Percentiles rank a stretch among this genome's conserved stretches.
Evolutionary conservation across 2,329 filamentous ascomycete genomes (phyloP).

Genomic region (Xylariaceae sp.): DNA sequence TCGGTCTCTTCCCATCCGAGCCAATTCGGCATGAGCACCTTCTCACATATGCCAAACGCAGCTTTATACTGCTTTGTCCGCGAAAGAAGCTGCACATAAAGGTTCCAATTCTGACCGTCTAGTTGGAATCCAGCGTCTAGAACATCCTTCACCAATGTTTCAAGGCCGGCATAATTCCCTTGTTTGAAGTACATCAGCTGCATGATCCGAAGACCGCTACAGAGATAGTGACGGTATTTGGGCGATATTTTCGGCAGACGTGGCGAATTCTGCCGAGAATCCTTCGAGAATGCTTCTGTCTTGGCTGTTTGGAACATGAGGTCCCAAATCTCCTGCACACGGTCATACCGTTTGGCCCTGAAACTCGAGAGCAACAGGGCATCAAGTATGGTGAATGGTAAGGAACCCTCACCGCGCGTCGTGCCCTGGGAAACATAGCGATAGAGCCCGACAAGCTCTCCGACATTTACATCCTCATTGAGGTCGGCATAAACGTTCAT

Average conservation of each 20-base stretch:
- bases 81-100: constrained; percentile 65
- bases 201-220: constrained; percentile 47
- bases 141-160: constrained; percentile 51
- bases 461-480: constrained; percentile 50
- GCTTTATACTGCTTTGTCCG: constrained; percentile 54
- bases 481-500: constrained; percentile 39
- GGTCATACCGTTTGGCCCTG: constrained; percentile 51
- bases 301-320: constrained; percentile 53
- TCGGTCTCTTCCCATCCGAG: constrained; percentile 57
- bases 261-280: constrained; percentile 17
- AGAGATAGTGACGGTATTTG: constrained; percentile 50
- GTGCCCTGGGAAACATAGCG: constrained; percentile 36
- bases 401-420: constrained; percentile 28
- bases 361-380: constrained; percentile 66
- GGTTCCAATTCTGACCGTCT: constrained; percentile 77
- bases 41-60: constrained; percentile 73
- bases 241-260: constrained; percentile 42
- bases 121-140: constrained; percentile 66
- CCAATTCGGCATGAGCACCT: constrained; percentile 73
- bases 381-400: constrained; percentile 54
- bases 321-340: constrained; percentile 65
- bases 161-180: constrained; percentile 43
- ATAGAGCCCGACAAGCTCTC: constrained; percentile 55
- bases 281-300: constrained; percentile 36
- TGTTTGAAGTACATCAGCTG: constrained; percentile 40